Percentiles rank a stretch among this genome's conserved stretches.
Evolutionary conservation across 2,329 filamentous ascomycete species (phyloP).

Genomic region (Fusarium sp.): DNA sequence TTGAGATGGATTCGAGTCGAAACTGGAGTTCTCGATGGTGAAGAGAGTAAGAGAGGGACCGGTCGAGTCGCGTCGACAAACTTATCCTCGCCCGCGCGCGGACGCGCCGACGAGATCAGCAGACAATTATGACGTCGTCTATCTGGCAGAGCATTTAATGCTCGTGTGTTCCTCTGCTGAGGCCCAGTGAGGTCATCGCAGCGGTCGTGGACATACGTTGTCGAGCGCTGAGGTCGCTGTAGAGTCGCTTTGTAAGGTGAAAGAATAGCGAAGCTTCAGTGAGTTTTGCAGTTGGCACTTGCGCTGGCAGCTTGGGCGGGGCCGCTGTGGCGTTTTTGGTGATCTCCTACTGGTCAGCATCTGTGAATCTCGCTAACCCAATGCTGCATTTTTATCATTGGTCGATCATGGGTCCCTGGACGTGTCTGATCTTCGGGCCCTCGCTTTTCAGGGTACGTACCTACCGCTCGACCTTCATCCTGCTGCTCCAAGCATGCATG

Average conservation of each 20-base stretch:
- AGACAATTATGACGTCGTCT: neutral
- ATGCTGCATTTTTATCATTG: slow-evolving; percentile 1
- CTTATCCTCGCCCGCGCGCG: slow-evolving; percentile 13
- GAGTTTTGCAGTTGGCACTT: slow-evolving; percentile 15
- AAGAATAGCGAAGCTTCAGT: slow-evolving; percentile 25
- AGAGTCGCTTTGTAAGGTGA: slow-evolving; percentile 15
- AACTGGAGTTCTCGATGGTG: slow-evolving; percentile 27
- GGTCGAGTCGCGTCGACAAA: slow-evolving; percentile 16
- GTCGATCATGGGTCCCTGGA: slow-evolving; percentile 1
- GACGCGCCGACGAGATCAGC: slow-evolving; percentile 17
- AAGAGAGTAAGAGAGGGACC: neutral
- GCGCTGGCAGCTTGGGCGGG: slow-evolving; percentile 19
- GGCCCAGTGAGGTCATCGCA: slow-evolving; percentile 28
- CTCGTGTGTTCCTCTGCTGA: neutral
- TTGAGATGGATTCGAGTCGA: slow-evolving; percentile 21
- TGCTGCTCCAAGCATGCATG: neutral
- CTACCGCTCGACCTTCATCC: neutral
- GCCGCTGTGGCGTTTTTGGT: neutral
- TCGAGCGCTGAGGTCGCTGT: slow-evolving; percentile 18
- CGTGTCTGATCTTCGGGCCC: slow-evolving; percentile 2
- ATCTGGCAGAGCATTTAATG: neutral
- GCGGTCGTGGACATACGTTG: slow-evolving; percentile 2
- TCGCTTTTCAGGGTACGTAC: neutral
- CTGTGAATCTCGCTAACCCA: neutral
- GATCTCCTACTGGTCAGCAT: slow-evolving; percentile 13